Base-by-base conservation (phyloP, 208 protist genomes). In the Wallacemonas sp. region DNA sequence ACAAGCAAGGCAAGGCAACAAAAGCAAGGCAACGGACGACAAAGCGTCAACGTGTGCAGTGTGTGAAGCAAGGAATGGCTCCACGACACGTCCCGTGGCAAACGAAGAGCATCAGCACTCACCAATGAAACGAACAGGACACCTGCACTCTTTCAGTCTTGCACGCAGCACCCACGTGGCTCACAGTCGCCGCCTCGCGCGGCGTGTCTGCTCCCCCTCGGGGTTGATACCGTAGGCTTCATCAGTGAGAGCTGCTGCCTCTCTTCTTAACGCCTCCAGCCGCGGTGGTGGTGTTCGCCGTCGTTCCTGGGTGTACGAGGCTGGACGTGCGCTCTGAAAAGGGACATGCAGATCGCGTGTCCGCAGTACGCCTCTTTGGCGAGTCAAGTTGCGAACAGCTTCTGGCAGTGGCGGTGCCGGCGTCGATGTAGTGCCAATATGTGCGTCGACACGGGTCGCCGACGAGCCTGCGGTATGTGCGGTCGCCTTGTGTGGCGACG, bases 201-300 rank as follows among this genome's bases (percentile, higher is more conserved):
- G 48, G 24, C 22, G 34, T 26, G 34, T 34, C 8, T 50, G 45
- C 22, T 79, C 59, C 5, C 39, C 57, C 33, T 66, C 52, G 24
- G 30, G 38, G 46, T 82, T 64, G 17, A 81, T 58, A 5, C 78
- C 83, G 13, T 88, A 79, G n/a, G 78, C 81, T 42, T 87, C 76
- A 12, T 89, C 78, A 33, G 78, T 76, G 53, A 90, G 26, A 10
- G 67, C 52, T 8, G 65, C 27, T 33, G 66, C 78, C 3, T 72
- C 55, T 9, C 45, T 32, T 27, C 81, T 66, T 41, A 92, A 34
- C 2, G 68, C 55, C 2, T 73, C 63, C n/a, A 80, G 45, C 21
- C 76, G 75, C 9, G 72, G 66, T 9, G 71, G 70, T 12, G 53
- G 50, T 2, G 5, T 36, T 5, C 26, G 65, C n/a, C 30, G 44